A percentile compares a stretch with the other conserved stretches of the same genome.
phyloP scores from a whole-genome alignment of 106 monocot species.

The Dactylorhiza incarnata region DNA sequence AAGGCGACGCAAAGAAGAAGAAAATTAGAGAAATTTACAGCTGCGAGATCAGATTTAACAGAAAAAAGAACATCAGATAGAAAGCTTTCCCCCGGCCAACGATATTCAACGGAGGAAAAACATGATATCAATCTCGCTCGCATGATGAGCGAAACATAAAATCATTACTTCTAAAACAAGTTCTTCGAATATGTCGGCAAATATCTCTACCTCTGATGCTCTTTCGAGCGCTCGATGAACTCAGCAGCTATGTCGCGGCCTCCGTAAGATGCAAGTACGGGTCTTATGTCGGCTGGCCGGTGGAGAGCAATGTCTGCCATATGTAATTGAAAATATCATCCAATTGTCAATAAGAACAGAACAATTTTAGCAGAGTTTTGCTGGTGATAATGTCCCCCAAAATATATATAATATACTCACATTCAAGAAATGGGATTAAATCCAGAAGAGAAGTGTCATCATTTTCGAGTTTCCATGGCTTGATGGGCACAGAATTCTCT shows the following conservation, averaged over 20 bases:
- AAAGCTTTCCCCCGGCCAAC: too few relatives aligned
- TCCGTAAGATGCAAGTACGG: constrained; percentile 86
- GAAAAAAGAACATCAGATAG: too few relatives aligned
- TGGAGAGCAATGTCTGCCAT: constrained; percentile 69
- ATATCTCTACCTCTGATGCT: constrained; percentile 58
- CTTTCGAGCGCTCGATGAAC: constrained; percentile 88
- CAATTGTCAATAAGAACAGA: not conserved
- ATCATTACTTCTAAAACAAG: not conserved
- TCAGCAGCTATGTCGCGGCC: constrained; percentile 77
- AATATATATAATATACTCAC: constrained; percentile 25
- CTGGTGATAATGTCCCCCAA: not conserved
- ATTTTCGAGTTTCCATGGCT: constrained; percentile 83
- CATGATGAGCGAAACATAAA: not conserved
- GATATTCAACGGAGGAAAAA: too few relatives aligned
- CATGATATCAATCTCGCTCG: not conserved
- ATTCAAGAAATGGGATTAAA: constrained; percentile 97
- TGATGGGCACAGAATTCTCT: constrained; percentile 72
- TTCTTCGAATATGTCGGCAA: not conserved
- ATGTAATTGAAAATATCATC: not conserved
- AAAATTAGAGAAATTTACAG: not conserved
- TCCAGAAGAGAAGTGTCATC: constrained; percentile 91
- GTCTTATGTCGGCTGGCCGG: constrained; percentile 88
- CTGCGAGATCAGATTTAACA: too few relatives aligned
- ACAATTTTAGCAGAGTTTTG: not conserved
- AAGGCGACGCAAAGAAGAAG: not conserved